These are phyloP conservation scores for Suillus spraguei DNA, from an alignment of 768 basidiomycete genomes.

Conservation along the genomic window DNA sequence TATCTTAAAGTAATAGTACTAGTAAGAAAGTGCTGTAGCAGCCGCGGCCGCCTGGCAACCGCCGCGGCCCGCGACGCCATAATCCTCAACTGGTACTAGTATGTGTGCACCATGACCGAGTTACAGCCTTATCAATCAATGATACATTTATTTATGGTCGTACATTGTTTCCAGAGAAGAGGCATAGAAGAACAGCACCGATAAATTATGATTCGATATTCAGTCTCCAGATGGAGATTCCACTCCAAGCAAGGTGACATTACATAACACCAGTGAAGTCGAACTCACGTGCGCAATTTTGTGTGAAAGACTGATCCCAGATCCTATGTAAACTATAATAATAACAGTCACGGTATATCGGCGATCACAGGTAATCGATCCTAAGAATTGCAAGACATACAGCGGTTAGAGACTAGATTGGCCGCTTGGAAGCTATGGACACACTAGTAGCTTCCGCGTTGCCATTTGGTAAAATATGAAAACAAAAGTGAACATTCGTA, in stretches of 20 bases:
- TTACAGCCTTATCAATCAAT: no score
- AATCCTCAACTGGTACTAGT: no score
- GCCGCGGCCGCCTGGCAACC: neutral
- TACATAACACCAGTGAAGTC: conserved; percentile 5
- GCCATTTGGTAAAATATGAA: neutral
- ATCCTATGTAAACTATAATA: neutral
- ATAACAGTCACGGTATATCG: neutral
- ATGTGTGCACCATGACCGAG: no score
- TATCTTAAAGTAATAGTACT: no score
- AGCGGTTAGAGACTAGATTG: neutral
- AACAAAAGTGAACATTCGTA: neutral
- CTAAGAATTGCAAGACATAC: neutral
- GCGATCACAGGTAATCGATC: neutral
- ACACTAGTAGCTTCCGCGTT: neutral
- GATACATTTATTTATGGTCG: neutral
- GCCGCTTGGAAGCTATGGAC: neutral
- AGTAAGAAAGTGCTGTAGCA: no score
- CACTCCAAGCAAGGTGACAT: conserved; percentile 25
- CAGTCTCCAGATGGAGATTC: conserved; percentile 29
- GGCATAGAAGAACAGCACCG: conserved; percentile 24
- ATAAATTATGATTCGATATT: conserved; percentile 1
- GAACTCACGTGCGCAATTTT: neutral
- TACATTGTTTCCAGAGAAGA: conserved; percentile 2
- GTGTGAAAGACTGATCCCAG: neutral
- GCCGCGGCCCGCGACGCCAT: no score